A percentile compares a stretch with the other conserved stretches of the same genome.
Evolutionary conservation across 768 basidiomycete species (phyloP).

Genomic region (Boletus sensibilis): DNA sequence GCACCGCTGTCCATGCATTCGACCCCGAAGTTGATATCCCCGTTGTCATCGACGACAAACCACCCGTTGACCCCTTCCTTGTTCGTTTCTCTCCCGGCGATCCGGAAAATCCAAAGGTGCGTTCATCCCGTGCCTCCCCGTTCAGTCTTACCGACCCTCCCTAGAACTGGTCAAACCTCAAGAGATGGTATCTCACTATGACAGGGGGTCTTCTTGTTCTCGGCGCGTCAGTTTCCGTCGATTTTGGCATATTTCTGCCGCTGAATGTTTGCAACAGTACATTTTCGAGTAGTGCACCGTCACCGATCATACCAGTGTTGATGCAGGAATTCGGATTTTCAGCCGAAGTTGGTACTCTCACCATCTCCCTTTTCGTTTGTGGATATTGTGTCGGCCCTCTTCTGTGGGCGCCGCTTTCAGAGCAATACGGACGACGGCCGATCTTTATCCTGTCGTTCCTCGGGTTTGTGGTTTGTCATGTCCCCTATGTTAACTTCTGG

Average conservation of each 20-base stretch:
- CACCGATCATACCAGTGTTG: conserved; percentile 46
- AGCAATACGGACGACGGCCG: conserved; percentile 57
- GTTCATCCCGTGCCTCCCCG: not conserved
- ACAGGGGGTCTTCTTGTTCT: conserved; percentile 50
- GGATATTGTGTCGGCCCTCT: conserved; percentile 68
- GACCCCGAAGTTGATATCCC: conserved; percentile 14
- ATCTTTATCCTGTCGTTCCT: conserved; percentile 57
- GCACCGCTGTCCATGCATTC: conserved; percentile 14
- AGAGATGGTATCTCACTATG: conserved; percentile 54
- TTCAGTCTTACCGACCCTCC: conserved; percentile 1
- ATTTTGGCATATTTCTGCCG: not conserved
- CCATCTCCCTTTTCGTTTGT: conserved; percentile 62
- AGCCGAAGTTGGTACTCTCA: conserved; percentile 50
- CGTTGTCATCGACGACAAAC: conserved; percentile 11
- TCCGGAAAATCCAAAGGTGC: conserved; percentile 47
- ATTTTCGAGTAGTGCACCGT: conserved; percentile 60
- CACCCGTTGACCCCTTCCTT: conserved; percentile 26
- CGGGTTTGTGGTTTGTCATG: conserved; percentile 46
- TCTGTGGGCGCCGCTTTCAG: conserved; percentile 56
- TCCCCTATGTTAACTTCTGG: not conserved
- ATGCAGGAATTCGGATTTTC: conserved; percentile 49
- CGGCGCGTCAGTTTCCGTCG: conserved; percentile 44
- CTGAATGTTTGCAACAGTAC: conserved; percentile 39
- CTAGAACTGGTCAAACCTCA: conserved; percentile 49
- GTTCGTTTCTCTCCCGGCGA: conserved; percentile 38